phyloP scores from a whole-genome alignment of 768 basidiomycete species.

The Suillus weaverae region DNA sequence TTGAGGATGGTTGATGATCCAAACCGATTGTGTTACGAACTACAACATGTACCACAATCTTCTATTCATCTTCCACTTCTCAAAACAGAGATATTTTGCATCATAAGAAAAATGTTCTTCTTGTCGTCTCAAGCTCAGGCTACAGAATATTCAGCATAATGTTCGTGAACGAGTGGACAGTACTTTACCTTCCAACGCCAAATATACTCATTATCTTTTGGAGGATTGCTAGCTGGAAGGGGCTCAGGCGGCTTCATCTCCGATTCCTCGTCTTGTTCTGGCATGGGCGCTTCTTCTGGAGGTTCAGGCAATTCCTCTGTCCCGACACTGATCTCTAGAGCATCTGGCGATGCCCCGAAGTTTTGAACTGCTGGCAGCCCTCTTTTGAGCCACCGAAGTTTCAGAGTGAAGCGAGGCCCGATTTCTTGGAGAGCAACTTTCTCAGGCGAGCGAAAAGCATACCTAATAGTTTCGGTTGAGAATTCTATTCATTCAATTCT shows the following conservation, averaged over 20 bases:
- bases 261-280: constrained; percentile 17
- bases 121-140: constrained; percentile 92
- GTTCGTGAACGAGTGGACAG: neutral
- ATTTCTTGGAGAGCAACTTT: constrained; percentile 96
- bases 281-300: constrained; percentile 14
- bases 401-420: constrained; percentile 95
- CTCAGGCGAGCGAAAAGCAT: constrained; percentile 88
- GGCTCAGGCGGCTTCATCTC: constrained; percentile 17
- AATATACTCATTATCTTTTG: constrained; percentile 74
- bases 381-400: constrained; percentile 85
- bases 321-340: constrained; percentile 53
- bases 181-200: constrained; percentile 88
- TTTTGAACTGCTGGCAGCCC: constrained; percentile 81
- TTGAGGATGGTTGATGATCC: neutral
- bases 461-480: constrained; percentile 45
- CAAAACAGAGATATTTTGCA: neutral
- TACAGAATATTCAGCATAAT: constrained; percentile 32
- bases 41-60: neutral
- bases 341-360: constrained; percentile 60
- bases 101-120: constrained; percentile 89
- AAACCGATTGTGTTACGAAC: no score
- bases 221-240: constrained; percentile 41
- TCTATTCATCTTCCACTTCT: neutral
- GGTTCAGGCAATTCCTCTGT: constrained; percentile 30
- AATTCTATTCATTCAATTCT: neutral